Percentiles rank a stretch among this genome's conserved stretches.
These are phyloP conservation scores for Fraxinus cuspidata DNA, from an alignment of 257 asterid genomes.

Conservation along the genomic window DNA sequence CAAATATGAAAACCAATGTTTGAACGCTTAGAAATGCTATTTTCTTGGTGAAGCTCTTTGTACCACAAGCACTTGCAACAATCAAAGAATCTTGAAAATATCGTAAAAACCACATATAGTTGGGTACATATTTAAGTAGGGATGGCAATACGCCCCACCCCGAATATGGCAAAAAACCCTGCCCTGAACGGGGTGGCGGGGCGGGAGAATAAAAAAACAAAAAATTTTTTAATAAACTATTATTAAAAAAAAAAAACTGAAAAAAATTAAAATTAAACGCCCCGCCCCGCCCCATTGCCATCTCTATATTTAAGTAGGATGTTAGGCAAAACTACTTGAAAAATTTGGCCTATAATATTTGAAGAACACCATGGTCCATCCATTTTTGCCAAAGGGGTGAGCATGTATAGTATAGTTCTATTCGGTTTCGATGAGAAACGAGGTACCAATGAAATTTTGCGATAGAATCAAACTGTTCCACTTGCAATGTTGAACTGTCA, in stretches of 20 bases:
- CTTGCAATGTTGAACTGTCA: too few species aligned
- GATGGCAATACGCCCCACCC: too few species aligned
- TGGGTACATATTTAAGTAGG: slow-evolving; percentile 10
- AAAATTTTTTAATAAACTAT: too few species aligned
- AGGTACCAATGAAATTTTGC: neutral
- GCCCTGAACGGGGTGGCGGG: too few species aligned
- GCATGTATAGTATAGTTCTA: neutral
- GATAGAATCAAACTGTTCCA: too few species aligned
- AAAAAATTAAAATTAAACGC: too few species aligned
- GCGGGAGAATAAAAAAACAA: too few species aligned
- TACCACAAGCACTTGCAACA: neutral
- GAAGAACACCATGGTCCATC: neutral
- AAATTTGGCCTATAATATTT: neutral
- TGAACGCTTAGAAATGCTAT: slow-evolving; percentile 43
- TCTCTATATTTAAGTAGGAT: neutral
- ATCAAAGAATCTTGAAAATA: slow-evolving; percentile 22
- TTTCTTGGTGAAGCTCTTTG: slow-evolving; percentile 18
- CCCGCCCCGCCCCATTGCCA: too few species aligned
- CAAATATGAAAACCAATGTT: slow-evolving; percentile 54
- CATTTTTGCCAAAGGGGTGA: neutral
- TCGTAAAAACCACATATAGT: slow-evolving; percentile 9
- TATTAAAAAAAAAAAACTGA: too few species aligned
- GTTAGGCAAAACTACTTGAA: slow-evolving; percentile 18
- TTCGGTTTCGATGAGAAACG: too few species aligned
- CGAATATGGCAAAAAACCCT: too few species aligned